These are phyloP conservation scores for Harringtonia lauricola DNA, from an alignment of 2,329 filamentous ascomycete genomes.

Conservation along the genomic window DNA sequence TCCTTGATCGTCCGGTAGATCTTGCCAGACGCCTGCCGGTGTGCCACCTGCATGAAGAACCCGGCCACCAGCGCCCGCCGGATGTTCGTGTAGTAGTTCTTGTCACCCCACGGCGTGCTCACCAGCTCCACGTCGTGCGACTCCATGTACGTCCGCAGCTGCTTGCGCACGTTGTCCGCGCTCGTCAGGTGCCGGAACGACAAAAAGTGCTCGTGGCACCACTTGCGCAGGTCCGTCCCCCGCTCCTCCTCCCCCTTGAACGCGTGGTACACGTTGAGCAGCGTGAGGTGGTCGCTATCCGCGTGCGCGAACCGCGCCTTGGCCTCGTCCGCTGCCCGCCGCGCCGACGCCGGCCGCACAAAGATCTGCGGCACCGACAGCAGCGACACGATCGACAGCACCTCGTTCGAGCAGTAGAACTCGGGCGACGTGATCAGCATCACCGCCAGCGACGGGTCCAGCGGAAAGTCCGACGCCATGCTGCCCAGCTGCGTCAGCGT, in stretches of 20 bases:
- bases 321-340: slow-evolving; percentile 94
- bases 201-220: slow-evolving; percentile 96
- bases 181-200: slow-evolving; percentile 80
- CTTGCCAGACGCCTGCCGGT: slow-evolving; percentile 81
- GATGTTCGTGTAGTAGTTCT: slow-evolving; percentile 98
- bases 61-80: slow-evolving; percentile 82
- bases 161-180: slow-evolving; percentile 85
- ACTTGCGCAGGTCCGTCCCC: slow-evolving; percentile 62
- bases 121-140: slow-evolving; percentile 75
- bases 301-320: slow-evolving; percentile 86
- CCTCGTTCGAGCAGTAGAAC: slow-evolving; percentile 98
- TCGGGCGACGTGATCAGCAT: slow-evolving; percentile 97
- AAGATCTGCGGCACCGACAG: slow-evolving; percentile 94
- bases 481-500: slow-evolving; percentile 79
- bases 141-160: slow-evolving; percentile 96
- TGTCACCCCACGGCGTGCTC: slow-evolving; percentile 84
- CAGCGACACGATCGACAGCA: slow-evolving; percentile 86
- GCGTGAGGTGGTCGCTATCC: slow-evolving; percentile 89
- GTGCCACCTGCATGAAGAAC: slow-evolving; percentile 99
- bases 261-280: slow-evolving; percentile 95
- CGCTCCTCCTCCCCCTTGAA: slow-evolving; percentile 70
- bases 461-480: slow-evolving; percentile 86
- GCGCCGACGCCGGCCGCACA: slow-evolving; percentile 70
- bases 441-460: slow-evolving; percentile 87
- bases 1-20: slow-evolving; percentile 95